Conservation (phyloP, 225 moss, liverwort and hornwort genomes). For the Thuidium tamariscinum region DNA sequence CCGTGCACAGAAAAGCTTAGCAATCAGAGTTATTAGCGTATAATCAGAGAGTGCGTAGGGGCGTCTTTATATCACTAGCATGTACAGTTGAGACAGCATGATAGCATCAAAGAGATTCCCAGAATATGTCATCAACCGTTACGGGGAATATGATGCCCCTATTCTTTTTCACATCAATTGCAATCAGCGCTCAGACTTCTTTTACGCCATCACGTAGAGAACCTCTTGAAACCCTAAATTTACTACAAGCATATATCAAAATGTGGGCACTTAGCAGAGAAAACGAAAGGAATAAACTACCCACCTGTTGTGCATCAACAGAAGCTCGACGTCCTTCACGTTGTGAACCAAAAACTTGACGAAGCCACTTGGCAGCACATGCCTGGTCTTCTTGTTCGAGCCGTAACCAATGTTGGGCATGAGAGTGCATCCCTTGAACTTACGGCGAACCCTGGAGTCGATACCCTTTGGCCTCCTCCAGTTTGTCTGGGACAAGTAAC, state of each 20-base stretch:
- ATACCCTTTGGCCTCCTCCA: conserved; percentile 95
- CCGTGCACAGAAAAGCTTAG: not conserved
- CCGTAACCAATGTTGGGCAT: conserved; percentile 97
- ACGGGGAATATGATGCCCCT: conserved; percentile 8
- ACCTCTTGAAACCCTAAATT: not conserved
- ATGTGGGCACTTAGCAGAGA: not conserved
- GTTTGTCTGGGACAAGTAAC: conserved; percentile 34
- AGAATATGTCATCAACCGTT: conserved; percentile 12
- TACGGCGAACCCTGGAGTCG: conserved; percentile 78
- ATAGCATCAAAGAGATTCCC: conserved; percentile 29
- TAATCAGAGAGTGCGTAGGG: not conserved
- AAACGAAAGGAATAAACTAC: not conserved
- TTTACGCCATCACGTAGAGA: not conserved
- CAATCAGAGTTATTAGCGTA: not conserved
- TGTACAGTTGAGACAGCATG: not conserved
- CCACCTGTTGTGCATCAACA: conserved; percentile 87
- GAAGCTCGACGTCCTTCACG: conserved; percentile 69
- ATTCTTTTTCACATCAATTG: conserved; percentile 17
- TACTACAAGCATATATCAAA: too few relatives aligned
- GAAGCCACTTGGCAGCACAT: conserved; percentile 75
- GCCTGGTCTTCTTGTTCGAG: conserved; percentile 88
- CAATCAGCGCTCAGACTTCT: not conserved
- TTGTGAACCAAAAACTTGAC: conserved; percentile 90
- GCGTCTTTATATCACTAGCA: not conserved
- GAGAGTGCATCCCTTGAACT: conserved; percentile 80